These are phyloP conservation scores for Acanthamoeba pearcei DNA, from an alignment of 208 protist species.

Conservation along the genomic window DNA sequence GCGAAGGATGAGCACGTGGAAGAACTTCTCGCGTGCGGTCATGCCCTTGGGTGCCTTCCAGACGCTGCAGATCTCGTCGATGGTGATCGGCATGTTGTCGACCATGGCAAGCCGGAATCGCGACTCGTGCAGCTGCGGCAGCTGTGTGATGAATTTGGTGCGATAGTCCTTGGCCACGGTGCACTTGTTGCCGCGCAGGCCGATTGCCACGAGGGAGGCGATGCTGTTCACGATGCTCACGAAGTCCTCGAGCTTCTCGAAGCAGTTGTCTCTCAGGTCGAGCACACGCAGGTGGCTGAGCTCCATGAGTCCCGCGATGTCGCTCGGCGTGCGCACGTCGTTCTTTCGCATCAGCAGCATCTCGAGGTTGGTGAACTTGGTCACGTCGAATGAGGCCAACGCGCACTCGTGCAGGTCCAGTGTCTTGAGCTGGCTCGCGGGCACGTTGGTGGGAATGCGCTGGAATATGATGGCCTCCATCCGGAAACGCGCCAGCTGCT, in stretches of 20 bases:
- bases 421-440: neutral
- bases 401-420: constrained; percentile 63
- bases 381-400: constrained; percentile 61
- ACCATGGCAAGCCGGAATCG: neutral
- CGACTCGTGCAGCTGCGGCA: constrained; percentile 55
- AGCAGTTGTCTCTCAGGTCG: constrained; percentile 62
- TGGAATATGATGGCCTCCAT: constrained; percentile 62
- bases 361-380: constrained; percentile 12
- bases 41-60: constrained; percentile 59
- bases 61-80: constrained; percentile 60
- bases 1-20: constrained; percentile 66
- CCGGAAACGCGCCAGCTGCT: neutral
- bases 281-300: constrained; percentile 16
- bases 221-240: constrained; percentile 33
- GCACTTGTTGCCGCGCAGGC: constrained; percentile 65
- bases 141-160: neutral
- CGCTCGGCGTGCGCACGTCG: constrained; percentile 6
- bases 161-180: constrained; percentile 48
- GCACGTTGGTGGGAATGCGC: constrained; percentile 41
- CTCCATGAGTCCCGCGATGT: constrained; percentile 14
- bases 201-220: constrained; percentile 3
- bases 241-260: constrained; percentile 58
- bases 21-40: constrained; percentile 50
- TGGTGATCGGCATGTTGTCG: constrained; percentile 53
- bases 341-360: constrained; percentile 52